Percentiles rank a stretch among this genome's conserved stretches.
These are phyloP conservation scores for Globisporangium yorkense DNA, from an alignment of 352 stramenopile genomes.

Conservation along the genomic window DNA sequence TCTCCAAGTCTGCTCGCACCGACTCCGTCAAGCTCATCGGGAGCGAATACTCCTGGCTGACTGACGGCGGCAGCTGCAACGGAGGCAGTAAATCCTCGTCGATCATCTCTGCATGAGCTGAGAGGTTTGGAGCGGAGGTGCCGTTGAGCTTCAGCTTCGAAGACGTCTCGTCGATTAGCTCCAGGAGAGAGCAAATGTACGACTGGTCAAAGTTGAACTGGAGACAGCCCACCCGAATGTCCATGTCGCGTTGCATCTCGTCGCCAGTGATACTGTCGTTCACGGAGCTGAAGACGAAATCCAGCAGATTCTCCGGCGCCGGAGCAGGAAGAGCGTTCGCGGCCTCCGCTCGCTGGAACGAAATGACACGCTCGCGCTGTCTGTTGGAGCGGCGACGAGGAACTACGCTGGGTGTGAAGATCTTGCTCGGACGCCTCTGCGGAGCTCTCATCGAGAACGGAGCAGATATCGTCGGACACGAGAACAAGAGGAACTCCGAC, in stretches of 20 bases:
- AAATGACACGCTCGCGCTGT: constrained; percentile 65
- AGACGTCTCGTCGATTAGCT: constrained; percentile 67
- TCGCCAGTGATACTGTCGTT: constrained; percentile 55
- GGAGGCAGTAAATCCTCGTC: constrained; percentile 22
- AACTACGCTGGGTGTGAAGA: constrained; percentile 16
- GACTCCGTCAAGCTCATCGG: constrained; percentile 73
- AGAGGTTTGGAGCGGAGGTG: constrained; percentile 12
- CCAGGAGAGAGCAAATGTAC: constrained; percentile 71
- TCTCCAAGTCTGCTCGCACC: constrained; percentile 73
- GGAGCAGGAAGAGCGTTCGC: constrained; percentile 10
- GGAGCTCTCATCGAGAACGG: constrained; percentile 59
- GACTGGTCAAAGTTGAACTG: constrained; percentile 85
- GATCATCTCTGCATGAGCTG: background rate
- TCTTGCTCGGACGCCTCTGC: constrained; percentile 31
- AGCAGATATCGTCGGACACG: constrained; percentile 56
- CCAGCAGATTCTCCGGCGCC: constrained; percentile 48
- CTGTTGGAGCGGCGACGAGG: constrained; percentile 25
- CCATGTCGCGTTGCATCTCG: constrained; percentile 47
- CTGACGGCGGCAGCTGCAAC: constrained; percentile 51
- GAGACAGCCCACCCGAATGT: constrained; percentile 66
- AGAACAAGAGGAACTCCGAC: constrained; percentile 76
- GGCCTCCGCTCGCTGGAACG: constrained; percentile 30
- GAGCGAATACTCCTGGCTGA: constrained; percentile 68
- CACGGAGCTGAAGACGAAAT: constrained; percentile 52
- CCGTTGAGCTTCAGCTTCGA: constrained; percentile 35